Evolutionary conservation across 129 eudicot genomes (phyloP).

Genomic region (Flaveria robusta): DNA sequence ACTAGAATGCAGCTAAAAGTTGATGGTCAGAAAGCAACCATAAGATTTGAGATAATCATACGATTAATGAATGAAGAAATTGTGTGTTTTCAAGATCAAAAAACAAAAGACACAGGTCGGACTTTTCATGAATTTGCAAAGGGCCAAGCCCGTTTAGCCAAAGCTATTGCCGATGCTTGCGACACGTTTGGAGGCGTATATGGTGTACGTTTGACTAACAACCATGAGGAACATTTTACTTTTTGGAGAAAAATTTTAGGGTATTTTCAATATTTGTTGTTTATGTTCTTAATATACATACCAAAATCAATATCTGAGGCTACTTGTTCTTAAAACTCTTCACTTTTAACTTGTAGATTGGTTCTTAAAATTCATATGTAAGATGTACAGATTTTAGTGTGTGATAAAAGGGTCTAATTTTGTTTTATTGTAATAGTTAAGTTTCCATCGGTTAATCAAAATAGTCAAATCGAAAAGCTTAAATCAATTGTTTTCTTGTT

Average conservation of each 20-base stretch:
- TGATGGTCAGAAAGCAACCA: conserved; percentile 71
- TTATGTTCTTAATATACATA: neutral
- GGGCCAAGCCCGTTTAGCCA: conserved; percentile 85
- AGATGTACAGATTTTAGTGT: neutral
- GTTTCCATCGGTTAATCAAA: neutral
- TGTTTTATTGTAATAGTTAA: neutral
- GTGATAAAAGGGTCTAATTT: neutral
- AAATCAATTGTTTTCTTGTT: too few species aligned
- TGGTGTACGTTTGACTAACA: neutral
- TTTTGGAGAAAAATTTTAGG: neutral
- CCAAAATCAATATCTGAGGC: neutral
- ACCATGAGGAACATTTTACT: neutral
- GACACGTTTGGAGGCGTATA: conserved; percentile 37
- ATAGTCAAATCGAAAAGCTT: too few species aligned
- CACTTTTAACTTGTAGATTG: conserved; percentile 1
- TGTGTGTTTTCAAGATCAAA: conserved; percentile 80
- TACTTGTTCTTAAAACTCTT: neutral
- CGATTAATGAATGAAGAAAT: conserved; percentile 82
- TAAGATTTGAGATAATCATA: conserved; percentile 82
- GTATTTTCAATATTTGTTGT: neutral
- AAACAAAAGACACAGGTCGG: conserved; percentile 78
- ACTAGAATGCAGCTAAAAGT: conserved; percentile 67
- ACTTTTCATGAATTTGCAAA: conserved; percentile 95
- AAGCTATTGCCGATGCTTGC: conserved; percentile 76
- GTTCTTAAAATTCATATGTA: too few species aligned